phyloP scores from a whole-genome alignment of 495 filamentous ascomycete species.

The Annulohypoxylon bovei region DNA sequence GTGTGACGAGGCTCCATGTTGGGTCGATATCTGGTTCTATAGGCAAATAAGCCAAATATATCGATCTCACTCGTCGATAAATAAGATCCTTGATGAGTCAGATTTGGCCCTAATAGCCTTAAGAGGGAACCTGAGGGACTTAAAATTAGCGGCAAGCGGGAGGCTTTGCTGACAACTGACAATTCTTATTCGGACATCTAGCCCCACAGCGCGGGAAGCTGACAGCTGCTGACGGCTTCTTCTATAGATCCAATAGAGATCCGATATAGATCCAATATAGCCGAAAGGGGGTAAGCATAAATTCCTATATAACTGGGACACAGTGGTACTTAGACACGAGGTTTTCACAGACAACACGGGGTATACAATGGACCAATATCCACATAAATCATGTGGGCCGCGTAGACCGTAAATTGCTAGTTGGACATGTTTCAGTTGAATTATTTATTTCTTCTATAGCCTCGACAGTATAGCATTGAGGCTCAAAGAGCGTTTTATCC shows the following conservation, averaged over 20 bases:
- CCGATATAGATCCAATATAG: conserved; percentile 2
- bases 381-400: conserved; percentile 31
- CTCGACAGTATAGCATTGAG: conserved; percentile 15
- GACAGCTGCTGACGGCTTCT: conserved; percentile 23
- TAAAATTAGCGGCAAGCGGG: conserved; percentile 22
- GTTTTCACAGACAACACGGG: conserved; percentile 21
- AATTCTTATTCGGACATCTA: conserved; percentile 30
- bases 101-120: conserved; percentile 1
- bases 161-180: conserved; percentile 29
- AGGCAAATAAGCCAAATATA: conserved; percentile 5
- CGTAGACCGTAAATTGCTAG: conserved; percentile 26
- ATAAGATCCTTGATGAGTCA: conserved; percentile 22
- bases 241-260: neutral
- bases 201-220: conserved; percentile 22
- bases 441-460: neutral
- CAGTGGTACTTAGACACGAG: neutral
- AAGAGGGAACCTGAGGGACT: neutral
- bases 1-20: conserved; percentile 35
- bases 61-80: conserved; percentile 1
- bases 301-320: neutral
- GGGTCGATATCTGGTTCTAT: conserved; percentile 30
- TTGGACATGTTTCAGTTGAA: neutral
- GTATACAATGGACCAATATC: conserved; percentile 26
- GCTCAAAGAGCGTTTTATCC: conserved; percentile 15
- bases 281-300: conserved; percentile 31